phyloP scores from a whole-genome alignment of 306 rosid genomes.

The Cicer yamashitae region DNA sequence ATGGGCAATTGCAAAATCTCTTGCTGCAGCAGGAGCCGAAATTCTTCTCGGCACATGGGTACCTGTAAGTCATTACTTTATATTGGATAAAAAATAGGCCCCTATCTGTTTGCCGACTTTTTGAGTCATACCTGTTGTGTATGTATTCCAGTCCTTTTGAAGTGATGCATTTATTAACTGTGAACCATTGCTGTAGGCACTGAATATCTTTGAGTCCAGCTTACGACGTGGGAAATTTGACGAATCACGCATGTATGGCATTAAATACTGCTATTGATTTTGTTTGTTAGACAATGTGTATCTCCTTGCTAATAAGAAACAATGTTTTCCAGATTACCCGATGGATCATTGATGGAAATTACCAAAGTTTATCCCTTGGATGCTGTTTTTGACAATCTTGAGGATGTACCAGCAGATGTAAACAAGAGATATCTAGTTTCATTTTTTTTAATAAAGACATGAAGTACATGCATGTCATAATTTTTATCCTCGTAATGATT shows the following conservation, averaged over 20 bases:
- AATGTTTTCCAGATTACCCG: conserved; percentile 73
- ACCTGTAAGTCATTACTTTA: conserved; percentile 65
- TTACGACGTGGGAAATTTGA: conserved; percentile 93
- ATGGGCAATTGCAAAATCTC: conserved; percentile 98
- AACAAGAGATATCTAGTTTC: conserved; percentile 39
- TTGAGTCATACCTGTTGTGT: not conserved
- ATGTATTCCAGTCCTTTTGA: conserved; percentile 31
- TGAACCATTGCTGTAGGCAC: conserved; percentile 58
- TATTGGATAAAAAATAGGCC: conserved; percentile 49
- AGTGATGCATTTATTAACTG: conserved; percentile 40
- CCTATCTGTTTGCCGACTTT: conserved; percentile 26
- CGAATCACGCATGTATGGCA: conserved; percentile 78
- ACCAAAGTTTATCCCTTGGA: conserved; percentile 92
- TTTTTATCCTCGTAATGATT: conserved; percentile 48
- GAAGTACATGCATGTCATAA: not conserved
- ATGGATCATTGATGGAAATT: conserved; percentile 91
- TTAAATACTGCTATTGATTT: conserved; percentile 34
- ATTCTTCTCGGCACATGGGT: conserved; percentile 99
- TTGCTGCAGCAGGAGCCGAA: conserved; percentile 99
- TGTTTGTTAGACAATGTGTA: conserved; percentile 22
- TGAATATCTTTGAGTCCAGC: conserved; percentile 96
- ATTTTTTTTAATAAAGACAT: conserved; percentile 29
- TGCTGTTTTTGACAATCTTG: conserved; percentile 91
- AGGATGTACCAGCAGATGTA: conserved; percentile 97
- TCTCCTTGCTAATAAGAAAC: conserved; percentile 41